phyloP scores from a whole-genome alignment of 225 moss, liverwort and hornwort species.

The Neckera pumila region DNA sequence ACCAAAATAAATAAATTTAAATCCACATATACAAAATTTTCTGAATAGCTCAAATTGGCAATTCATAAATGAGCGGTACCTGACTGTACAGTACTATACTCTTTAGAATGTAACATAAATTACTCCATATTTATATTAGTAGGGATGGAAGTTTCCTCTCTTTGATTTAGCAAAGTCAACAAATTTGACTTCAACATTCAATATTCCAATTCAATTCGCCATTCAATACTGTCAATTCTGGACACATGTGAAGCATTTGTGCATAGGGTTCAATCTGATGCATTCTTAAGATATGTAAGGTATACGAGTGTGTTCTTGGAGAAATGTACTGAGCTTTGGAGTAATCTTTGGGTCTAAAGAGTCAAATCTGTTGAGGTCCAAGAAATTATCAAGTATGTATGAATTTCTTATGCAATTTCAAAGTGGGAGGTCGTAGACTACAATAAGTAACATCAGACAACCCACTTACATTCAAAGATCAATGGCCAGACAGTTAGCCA shows the following conservation, averaged over 20 bases:
- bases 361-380: neutral
- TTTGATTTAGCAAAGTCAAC: neutral
- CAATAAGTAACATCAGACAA: neutral
- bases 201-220: neutral
- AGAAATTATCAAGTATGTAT: neutral
- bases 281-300: no score
- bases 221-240: neutral
- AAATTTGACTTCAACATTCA: neutral
- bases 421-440: neutral
- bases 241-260: neutral
- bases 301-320: neutral
- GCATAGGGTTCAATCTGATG: neutral
- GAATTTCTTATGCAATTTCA: neutral
- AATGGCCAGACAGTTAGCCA: neutral
- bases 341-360: no score
- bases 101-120: neutral
- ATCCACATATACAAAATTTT: no score
- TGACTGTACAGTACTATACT: neutral
- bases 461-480: neutral
- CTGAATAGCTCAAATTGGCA: no score
- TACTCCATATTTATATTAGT: no score
- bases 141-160: neutral
- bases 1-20: no score
- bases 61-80: no score
- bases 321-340: neutral